Base-by-base conservation (phyloP, 1,284 basidiomycete genomes). In the Melampsora americana region DNA sequence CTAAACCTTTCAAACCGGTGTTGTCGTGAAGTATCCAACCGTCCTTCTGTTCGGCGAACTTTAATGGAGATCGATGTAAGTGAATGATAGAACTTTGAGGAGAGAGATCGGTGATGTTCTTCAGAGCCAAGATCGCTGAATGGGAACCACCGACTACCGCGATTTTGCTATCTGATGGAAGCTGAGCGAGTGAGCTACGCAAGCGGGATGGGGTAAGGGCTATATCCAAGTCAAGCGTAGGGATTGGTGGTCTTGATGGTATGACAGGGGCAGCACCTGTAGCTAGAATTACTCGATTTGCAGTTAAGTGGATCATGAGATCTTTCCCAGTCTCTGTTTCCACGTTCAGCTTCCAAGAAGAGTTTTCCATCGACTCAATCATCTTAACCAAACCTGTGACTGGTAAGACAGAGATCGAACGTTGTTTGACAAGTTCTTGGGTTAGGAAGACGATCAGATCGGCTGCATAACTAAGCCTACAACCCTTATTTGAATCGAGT, bases 1-100 rank as follows among this genome's bases (percentile, higher is more conserved):
- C 75, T 7, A 77, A 9, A 30, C 75, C 75, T 60, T 77, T 77
- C n/a, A 77, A 46, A 18, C 75, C 75, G 26, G 75, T 77, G 72
- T 77, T 77, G 61, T 77, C 75, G n/a, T 71, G 65, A 20, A 77
- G 26, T 32, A 77, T 72, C 61, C 72, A 77, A 0, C 69, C 75
- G 18, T 77, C 69, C 75, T 50, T 77, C 30, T 71, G 62, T 42
- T 71, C 56, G 4, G 75, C 75, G 20, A 71, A 77, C 44, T 50
- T 71, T 2, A 77, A 26, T 14, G 61, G 53, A 11, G 56, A 48
- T 30, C 75, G 39, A 26, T 53, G 20, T 26, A 72, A 48, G 62
- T 77, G 69, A 14, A 66, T 14, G 35, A 70, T 61, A 23, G 12
- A 32, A 4, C 69, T 1, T 20, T 46, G 39, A 18, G 20, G 28